Evolutionary conservation across 2,329 filamentous ascomycete species (phyloP).

Genomic region (Paecilomyces niveus): DNA sequence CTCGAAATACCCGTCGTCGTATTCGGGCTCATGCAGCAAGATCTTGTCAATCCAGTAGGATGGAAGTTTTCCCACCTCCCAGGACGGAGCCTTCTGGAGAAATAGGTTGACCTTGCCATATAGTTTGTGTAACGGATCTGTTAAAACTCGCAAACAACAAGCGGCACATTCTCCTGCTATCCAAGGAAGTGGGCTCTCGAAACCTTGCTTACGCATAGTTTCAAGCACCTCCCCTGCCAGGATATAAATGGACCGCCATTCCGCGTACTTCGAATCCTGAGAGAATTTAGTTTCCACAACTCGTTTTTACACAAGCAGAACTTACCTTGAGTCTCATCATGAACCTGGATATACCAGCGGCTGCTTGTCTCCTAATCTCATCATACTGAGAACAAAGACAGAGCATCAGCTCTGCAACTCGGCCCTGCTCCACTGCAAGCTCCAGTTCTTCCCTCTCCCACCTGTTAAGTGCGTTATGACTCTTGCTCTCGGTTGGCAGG

Average conservation of each 20-base stretch:
- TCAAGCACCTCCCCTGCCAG: constrained; percentile 74
- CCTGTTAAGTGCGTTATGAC: constrained; percentile 41
- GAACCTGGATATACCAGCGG: constrained; percentile 31
- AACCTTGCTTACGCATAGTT: constrained; percentile 54
- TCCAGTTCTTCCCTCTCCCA: constrained; percentile 75
- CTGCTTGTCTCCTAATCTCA: constrained; percentile 71
- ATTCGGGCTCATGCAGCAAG: constrained; percentile 63
- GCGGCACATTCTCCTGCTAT: constrained; percentile 69
- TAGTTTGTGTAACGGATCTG: constrained; percentile 70
- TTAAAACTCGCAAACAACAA: constrained; percentile 61
- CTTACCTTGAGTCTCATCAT: constrained; percentile 43
- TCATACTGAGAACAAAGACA: constrained; percentile 68
- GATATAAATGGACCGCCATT: constrained; percentile 71
- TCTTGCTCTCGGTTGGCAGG: constrained; percentile 38
- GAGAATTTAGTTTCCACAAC: constrained; percentile 3
- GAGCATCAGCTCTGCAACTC: constrained; percentile 61
- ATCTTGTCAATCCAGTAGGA: constrained; percentile 61
- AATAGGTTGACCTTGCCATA: constrained; percentile 84
- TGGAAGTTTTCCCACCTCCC: constrained; percentile 55
- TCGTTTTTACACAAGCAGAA: not conserved
- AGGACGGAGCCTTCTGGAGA: constrained; percentile 68
- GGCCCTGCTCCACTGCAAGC: constrained; percentile 70
- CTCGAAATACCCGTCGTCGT: constrained; percentile 65
- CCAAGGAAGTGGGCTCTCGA: constrained; percentile 58
- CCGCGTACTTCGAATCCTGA: constrained; percentile 61